Evolutionary conservation across 148 eudicot species (phyloP), one percentile per base, ranked within the genome.

Genomic region (Vaccinium macrocarpon): DNA sequence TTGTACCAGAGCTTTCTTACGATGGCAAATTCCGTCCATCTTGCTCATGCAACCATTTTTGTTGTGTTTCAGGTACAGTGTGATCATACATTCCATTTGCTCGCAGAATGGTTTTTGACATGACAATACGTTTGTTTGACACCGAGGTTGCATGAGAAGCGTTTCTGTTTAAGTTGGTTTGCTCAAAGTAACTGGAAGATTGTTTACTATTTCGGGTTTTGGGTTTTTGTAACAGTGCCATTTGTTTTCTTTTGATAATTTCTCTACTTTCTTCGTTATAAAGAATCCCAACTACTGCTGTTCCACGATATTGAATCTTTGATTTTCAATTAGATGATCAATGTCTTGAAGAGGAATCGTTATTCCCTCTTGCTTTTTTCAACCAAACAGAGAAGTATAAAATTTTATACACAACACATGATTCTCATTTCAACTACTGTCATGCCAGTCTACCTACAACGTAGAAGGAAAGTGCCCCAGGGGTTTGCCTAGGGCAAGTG

Each of bases 61-160:
- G 52, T 73, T 75, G 9, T 78, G 74, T 89, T 82, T 57, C 97
- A 93, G 98, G 97, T 95, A 95, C 90, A 94, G 98, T 87, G 86
- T 95, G 76, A 95, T 85, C 94, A 95, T 32, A 1, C 85, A 95
- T 95, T 66, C 98, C 98, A 53, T 95, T 93, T 55, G 97, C 98
- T 81, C 91, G 94, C 64, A 86, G 94, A 71, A 38, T 90, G 76
- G 94, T 94, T 84, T 93, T 97, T 29, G 82, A 93, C 82, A 8
- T 93, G 84, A 92, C 88, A 81, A 81, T 95, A 70, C 97, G 97
- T 82, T 87, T 95, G 48, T 95, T 92, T 55, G 97, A 94, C 89
- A 95, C 98, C 29, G 97, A 66, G 46, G 14, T 66, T 16, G 75
- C 16, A 5, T 1, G 42, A 5, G 23, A 61, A 21, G 53, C 46